Evolutionary conservation across 2,329 filamentous ascomycete genomes (phyloP).

Genomic region (Paecilomyces formosus): DNA sequence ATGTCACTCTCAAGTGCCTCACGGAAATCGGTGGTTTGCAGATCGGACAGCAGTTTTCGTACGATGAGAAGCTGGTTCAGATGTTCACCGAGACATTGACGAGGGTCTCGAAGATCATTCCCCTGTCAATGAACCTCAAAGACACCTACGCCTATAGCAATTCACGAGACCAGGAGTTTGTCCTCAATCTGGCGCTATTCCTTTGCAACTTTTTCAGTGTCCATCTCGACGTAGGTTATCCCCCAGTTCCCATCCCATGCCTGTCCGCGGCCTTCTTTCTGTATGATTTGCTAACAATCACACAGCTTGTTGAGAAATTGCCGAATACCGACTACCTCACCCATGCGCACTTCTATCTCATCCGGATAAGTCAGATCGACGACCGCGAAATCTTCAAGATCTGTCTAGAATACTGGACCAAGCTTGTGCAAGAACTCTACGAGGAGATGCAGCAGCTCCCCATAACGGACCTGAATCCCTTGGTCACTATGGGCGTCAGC

Average conservation of each 20-base stretch:
- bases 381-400: slow-evolving; percentile 99
- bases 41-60: slow-evolving; percentile 66
- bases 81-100: slow-evolving; percentile 98
- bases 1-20: slow-evolving; percentile 90
- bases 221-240: slow-evolving; percentile 65
- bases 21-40: slow-evolving; percentile 95
- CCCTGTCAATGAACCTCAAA: slow-evolving; percentile 82
- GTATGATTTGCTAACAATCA: slow-evolving; percentile 10
- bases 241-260: background rate
- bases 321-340: slow-evolving; percentile 92
- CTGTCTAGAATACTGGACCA: slow-evolving; percentile 97
- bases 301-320: slow-evolving; percentile 82
- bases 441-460: slow-evolving; percentile 98
- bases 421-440: slow-evolving; percentile 93
- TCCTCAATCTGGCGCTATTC: slow-evolving; percentile 93
- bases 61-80: slow-evolving; percentile 90
- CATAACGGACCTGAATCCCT: slow-evolving; percentile 83
- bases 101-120: slow-evolving; percentile 88
- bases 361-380: slow-evolving; percentile 96
- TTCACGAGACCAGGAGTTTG: slow-evolving; percentile 90
- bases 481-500: slow-evolving; percentile 68
- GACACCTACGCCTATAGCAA: slow-evolving; percentile 87
- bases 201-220: slow-evolving; percentile 95
- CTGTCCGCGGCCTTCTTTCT: slow-evolving; percentile 10
- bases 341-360: slow-evolving; percentile 96